Conservation (phyloP, 306 rosid genomes). For the Fragaria iinumae region DNA sequence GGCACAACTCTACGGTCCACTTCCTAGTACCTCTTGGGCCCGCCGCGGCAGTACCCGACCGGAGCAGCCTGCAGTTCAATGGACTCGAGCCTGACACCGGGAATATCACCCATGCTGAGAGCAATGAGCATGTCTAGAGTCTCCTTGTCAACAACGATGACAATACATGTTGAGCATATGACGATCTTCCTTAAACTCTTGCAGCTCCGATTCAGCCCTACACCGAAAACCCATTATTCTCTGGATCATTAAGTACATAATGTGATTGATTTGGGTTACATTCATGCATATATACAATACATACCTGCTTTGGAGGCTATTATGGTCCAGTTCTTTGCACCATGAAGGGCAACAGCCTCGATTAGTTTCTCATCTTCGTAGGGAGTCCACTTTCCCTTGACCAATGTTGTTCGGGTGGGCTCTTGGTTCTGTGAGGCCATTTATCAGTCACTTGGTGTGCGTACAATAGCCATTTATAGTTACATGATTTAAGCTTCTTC, state of each 20-base stretch:
- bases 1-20: not conserved
- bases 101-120: conserved; percentile 49
- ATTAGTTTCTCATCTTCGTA: not conserved
- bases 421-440: not conserved
- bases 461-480: not conserved
- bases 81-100: conserved; percentile 47
- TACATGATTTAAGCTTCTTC: too few species aligned
- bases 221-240: not conserved
- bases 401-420: not conserved
- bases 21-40: conserved; percentile 42
- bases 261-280: not conserved
- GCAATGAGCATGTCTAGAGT: conserved; percentile 57
- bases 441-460: not conserved
- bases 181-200: conserved; percentile 18
- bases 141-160: conserved; percentile 55
- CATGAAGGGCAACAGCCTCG: not conserved
- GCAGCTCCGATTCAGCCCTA: conserved; percentile 30
- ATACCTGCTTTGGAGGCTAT: not conserved
- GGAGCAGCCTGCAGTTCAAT: conserved; percentile 24
- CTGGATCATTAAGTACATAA: not conserved
- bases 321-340: not conserved
- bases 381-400: not conserved
- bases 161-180: too few species aligned
- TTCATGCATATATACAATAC: not conserved
- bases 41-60: conserved; percentile 36